Base-by-base conservation (phyloP, 306 rosid species). In the Casuarina cunninghamiana region DNA sequence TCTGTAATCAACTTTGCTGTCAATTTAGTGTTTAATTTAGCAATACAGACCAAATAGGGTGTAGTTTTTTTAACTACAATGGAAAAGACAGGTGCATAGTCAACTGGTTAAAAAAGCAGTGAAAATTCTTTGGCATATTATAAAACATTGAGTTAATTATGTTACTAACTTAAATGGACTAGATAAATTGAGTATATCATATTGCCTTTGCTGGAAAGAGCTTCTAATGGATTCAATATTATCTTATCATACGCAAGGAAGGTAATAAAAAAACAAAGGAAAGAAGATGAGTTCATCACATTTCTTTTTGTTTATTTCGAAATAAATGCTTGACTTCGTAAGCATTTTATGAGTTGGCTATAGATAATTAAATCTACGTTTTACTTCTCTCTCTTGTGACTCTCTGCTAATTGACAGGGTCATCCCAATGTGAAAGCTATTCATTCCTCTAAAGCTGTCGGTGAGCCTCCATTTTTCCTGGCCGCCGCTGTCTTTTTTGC, bases 381-480 rank as follows among this genome's bases (percentile, higher is more conserved):
- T 66, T 41, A 17, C 49, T 80, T 38, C 53, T 17, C 76, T 58
- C 62, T 61, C 50, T 51, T 70, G 68, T 78, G 50, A 80, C 44
- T 58, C 37, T 78, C 43, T 35, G 16, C 78, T 72, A 73, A 84
- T 73, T 69, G 58, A 68, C 71, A 92, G 98, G 97, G 98, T 49
- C 96, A 95, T 88, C 97, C 97, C 55, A 95, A 95, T 76, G 93
- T 89, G 51, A 91, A 91, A 87, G 97, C 97, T 77, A 81, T 95
- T 77, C 97, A 92, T 85, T 95, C 97, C 58, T 95, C 97, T 10
- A 95, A 95, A 89, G 98, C 96, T 8, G 98, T 92, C 77, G 97
- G 98, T 4, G 97, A 95, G 89, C 97, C 98, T 50, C 98, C 98
- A 32, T 95, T 95, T 90, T 95, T 95, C 84, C 83, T 95, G 76